Evolutionary conservation across 1,139 yeast species (phyloP).

Genomic region (Casaregolazyma lundiana): DNA sequence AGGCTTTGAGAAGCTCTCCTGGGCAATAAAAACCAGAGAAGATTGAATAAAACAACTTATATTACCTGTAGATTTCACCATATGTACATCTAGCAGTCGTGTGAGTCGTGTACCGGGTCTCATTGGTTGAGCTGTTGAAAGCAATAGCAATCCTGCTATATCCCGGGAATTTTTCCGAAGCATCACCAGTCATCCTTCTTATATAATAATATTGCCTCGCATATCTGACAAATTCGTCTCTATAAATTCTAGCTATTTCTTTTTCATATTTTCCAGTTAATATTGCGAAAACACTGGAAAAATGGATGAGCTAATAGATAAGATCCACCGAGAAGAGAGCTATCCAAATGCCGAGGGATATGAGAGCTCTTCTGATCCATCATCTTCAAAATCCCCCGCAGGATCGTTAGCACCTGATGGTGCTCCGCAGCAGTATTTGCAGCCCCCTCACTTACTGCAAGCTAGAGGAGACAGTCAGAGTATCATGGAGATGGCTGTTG

Average conservation of each 20-base stretch:
- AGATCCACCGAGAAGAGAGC: not conserved
- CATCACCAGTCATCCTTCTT: no score
- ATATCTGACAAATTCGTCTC: no score
- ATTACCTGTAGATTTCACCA: no score
- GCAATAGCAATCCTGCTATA: no score
- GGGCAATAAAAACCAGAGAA: no score
- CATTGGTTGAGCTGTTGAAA: no score
- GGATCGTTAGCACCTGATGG: not conserved
- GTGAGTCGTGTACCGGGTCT: no score
- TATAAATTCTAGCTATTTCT: not conserved
- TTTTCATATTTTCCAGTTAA: not conserved
- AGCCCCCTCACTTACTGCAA: not conserved
- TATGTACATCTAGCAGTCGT: no score
- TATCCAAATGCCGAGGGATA: not conserved
- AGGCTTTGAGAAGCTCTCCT: no score
- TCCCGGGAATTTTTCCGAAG: no score
- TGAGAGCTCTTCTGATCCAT: not conserved
- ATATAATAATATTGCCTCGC: no score
- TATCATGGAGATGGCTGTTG: not conserved
- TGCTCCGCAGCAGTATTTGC: not conserved
- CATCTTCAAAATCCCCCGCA: not conserved
- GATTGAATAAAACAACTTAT: no score
- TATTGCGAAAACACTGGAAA: not conserved
- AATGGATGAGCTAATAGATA: not conserved
- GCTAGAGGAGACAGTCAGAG: not conserved